These are phyloP conservation scores for Lolium multiflorum DNA, from an alignment of 176 grass and related monocot genomes.

Conservation along the genomic window DNA sequence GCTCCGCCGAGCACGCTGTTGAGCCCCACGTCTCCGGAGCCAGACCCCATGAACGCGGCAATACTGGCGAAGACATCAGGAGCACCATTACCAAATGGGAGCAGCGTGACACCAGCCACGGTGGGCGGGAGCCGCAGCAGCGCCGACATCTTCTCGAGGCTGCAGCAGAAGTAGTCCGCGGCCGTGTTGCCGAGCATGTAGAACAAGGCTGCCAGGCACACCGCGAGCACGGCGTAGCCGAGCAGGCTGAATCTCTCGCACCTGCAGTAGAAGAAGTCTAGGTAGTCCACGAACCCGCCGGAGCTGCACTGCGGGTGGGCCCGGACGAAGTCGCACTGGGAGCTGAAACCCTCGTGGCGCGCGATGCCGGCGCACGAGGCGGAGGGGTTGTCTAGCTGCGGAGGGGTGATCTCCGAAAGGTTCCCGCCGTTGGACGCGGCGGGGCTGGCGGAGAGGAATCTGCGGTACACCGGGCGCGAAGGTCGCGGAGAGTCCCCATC, in stretches of 20 bases:
- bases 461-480: constrained; percentile 41
- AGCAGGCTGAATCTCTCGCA: constrained; percentile 71
- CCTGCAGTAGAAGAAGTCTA: constrained; percentile 79
- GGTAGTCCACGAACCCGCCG: constrained; percentile 80
- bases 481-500: constrained; percentile 22
- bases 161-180: constrained; percentile 97
- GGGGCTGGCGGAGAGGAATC: constrained; percentile 59
- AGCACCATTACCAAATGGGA: constrained; percentile 94
- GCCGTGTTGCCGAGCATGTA: constrained; percentile 96
- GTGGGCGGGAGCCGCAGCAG: constrained; percentile 84
- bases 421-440: constrained; percentile 40
- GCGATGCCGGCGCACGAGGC: constrained; percentile 62
- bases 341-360: constrained; percentile 67
- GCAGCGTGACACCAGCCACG: constrained; percentile 83
- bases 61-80: constrained; percentile 98
- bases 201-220: constrained; percentile 81
- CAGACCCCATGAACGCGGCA: constrained; percentile 80
- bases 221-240: constrained; percentile 68
- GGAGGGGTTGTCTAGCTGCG: constrained; percentile 63
- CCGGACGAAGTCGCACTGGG: constrained; percentile 85
- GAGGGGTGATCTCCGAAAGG: constrained; percentile 26
- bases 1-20: constrained; percentile 96
- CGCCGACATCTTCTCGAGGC: constrained; percentile 88
- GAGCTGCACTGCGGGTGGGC: constrained; percentile 75
- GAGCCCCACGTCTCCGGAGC: constrained; percentile 83